Evolutionary conservation across 1,284 basidiomycete species (phyloP).

Genomic region (Cutaneotrichosporon sp.): DNA sequence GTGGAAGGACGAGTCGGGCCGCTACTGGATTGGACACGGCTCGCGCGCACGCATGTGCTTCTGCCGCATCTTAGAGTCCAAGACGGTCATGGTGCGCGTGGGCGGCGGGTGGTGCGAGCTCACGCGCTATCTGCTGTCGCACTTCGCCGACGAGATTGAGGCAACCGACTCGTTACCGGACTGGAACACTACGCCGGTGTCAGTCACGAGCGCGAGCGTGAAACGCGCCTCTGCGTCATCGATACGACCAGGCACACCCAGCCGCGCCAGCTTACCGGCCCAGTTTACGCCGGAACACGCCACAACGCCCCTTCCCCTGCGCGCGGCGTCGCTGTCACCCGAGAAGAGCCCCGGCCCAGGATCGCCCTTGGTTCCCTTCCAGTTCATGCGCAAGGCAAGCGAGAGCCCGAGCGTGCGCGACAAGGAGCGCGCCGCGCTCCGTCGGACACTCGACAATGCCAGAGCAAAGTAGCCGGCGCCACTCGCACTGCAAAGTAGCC

Average conservation of each 20-base stretch:
- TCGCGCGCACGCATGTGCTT: conserved; percentile 77
- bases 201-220: conserved; percentile 14
- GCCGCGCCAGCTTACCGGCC: background rate
- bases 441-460: background rate
- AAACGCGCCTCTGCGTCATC: background rate
- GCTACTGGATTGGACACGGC: conserved; percentile 91
- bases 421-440: conserved; percentile 36
- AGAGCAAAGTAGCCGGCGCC: background rate
- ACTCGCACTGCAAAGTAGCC: too few relatives aligned
- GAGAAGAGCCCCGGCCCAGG: background rate
- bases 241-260: too few relatives aligned
- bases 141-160: conserved; percentile 74
- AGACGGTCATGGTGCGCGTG: conserved; percentile 92
- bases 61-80: conserved; percentile 85
- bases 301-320: conserved; percentile 10
- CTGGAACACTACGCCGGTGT: conserved; percentile 14
- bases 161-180: background rate
- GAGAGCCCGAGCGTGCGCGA: conserved; percentile 44
- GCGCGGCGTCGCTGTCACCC: conserved; percentile 8
- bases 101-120: conserved; percentile 93
- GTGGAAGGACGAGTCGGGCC: conserved; percentile 88
- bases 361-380: conserved; percentile 40
- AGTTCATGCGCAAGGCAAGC: conserved; percentile 46
- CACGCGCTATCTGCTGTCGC: conserved; percentile 81
- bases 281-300: background rate